Evolutionary conservation across 2,329 filamentous ascomycete species (phyloP), one percentile per base, ranked within the genome.

Genomic region (Bisporella sp.): DNA sequence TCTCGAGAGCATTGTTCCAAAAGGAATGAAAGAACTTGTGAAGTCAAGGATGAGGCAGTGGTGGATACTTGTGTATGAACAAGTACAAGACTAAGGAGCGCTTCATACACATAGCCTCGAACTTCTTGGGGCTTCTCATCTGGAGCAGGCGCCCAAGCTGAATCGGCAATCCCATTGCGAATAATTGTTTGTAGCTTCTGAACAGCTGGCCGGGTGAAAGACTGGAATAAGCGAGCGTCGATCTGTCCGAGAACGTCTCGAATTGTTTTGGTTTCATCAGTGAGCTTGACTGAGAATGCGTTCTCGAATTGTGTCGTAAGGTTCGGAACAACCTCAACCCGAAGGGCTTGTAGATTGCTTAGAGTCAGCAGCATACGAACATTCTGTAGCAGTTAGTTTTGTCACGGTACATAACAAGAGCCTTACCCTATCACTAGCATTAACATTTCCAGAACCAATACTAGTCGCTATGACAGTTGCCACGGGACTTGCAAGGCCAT

Each of bases 271-370:
- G 85, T 85, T 69, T 99, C 93, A 56, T 96, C 92, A 1, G 90
- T 95, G 53, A 99, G 78, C 64, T 95, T 95, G 55, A 97, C 89
- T 1, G 88, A 90, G 69, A 99, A 99, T 49, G 89, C 82, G 46
- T 88, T 90, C 66, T 99, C 93, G 63, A 97, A 99, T 63, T 93
- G 87, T 4, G 86, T 81, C 64, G 96, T 88, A n/a, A 99, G 78
- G 59, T 84, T 84, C 1, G 92, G 92, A 1, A 97, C 87, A 32
- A 92, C 80, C 55, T 93, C 84, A 29, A 82, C 77, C 51, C 89
- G 86, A 37, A 99, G 81, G 29, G 85, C 79, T 63, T 92, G 85
- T 53, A 99, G 81, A 66, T 99, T 99, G 64, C 88, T 93, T 30
- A 99, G 77, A 1, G 93, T 99, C 47, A 99, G 75, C 41, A 99